These are phyloP conservation scores for Mycena amicta DNA, from an alignment of 768 basidiomycete species.

Conservation along the genomic window DNA sequence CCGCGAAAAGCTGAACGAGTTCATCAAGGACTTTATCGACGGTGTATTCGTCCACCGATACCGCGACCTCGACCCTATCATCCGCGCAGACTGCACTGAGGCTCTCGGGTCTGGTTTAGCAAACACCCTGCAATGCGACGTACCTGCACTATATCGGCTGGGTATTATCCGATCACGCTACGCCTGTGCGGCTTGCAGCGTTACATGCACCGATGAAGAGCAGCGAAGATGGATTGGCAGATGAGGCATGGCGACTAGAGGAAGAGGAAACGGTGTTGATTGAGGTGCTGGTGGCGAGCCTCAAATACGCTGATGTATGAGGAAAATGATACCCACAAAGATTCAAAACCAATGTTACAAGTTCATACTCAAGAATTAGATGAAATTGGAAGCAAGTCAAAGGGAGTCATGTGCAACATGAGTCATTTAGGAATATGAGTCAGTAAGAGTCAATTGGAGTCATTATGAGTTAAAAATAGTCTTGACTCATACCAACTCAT, in stretches of 20 bases:
- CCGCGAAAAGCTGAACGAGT: constrained; percentile 73
- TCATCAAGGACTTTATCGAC: constrained; percentile 87
- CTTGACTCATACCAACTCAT: no score
- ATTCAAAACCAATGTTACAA: no score
- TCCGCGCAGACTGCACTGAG: constrained; percentile 90
- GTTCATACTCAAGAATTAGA: no score
- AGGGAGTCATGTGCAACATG: no score
- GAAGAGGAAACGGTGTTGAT: constrained; percentile 89
- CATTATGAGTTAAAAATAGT: no score
- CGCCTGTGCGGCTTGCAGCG: constrained; percentile 87
- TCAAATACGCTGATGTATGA: no score
- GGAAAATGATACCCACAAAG: no score
- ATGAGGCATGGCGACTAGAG: constrained; percentile 79
- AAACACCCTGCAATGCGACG: constrained; percentile 81
- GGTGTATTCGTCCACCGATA: constrained; percentile 97
- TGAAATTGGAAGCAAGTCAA: no score
- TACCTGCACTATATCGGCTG: constrained; percentile 95
- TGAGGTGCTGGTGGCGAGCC: constrained; percentile 75
- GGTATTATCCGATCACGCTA: constrained; percentile 88
- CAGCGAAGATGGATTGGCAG: constrained; percentile 43
- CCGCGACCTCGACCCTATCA: constrained; percentile 87
- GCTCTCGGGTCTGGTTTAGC: constrained; percentile 91
- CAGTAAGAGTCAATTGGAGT: no score
- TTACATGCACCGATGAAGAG: constrained; percentile 69
- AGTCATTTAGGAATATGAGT: no score